Evolutionary conservation across 2,329 filamentous ascomycete species (phyloP).

Genomic region (Epichloe brachyelytri): DNA sequence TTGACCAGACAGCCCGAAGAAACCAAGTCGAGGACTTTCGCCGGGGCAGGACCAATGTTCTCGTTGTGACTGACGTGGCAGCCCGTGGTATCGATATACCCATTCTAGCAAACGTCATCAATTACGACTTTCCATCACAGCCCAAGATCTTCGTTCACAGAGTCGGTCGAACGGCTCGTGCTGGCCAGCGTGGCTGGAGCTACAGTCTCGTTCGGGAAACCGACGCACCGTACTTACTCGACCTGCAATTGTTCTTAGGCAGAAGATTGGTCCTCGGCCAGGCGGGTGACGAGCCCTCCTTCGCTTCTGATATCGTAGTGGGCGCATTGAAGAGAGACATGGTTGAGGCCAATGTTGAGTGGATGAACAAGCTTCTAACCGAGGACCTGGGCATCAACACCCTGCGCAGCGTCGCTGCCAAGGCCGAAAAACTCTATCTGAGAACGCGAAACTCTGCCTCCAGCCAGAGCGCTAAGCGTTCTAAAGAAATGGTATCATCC

Average conservation of each 20-base stretch:
- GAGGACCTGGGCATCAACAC: slow-evolving; percentile 62
- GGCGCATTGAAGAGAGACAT: slow-evolving; percentile 61
- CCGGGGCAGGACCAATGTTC: slow-evolving; percentile 68
- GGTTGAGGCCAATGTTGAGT: slow-evolving; percentile 67
- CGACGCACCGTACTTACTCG: slow-evolving; percentile 83
- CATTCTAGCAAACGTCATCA: slow-evolving; percentile 90
- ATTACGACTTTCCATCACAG: slow-evolving; percentile 95
- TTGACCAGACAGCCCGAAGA: slow-evolving; percentile 88
- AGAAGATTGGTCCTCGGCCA: slow-evolving; percentile 67
- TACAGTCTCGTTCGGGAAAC: slow-evolving; percentile 83
- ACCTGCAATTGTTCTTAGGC: slow-evolving; percentile 90
- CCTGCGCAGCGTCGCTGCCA: slow-evolving; percentile 61
- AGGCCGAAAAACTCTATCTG: slow-evolving; percentile 88
- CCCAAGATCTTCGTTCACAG: slow-evolving; percentile 95
- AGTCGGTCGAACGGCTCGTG: slow-evolving; percentile 89
- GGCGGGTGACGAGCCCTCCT: slow-evolving; percentile 50
- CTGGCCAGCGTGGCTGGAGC: slow-evolving; percentile 84
- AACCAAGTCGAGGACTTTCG: slow-evolving; percentile 88
- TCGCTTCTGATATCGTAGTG: slow-evolving; percentile 71
- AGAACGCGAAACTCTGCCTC: slow-evolving; percentile 85
- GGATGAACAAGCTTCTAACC: slow-evolving; percentile 64
- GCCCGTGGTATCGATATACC: slow-evolving; percentile 97
- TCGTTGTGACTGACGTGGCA: slow-evolving; percentile 94
- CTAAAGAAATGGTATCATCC: slow-evolving; percentile 62
- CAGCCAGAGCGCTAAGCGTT: slow-evolving; percentile 75